These are phyloP conservation scores for Phytophthora cryptogea DNA, from an alignment of 352 stramenopile genomes.

Conservation along the genomic window DNA sequence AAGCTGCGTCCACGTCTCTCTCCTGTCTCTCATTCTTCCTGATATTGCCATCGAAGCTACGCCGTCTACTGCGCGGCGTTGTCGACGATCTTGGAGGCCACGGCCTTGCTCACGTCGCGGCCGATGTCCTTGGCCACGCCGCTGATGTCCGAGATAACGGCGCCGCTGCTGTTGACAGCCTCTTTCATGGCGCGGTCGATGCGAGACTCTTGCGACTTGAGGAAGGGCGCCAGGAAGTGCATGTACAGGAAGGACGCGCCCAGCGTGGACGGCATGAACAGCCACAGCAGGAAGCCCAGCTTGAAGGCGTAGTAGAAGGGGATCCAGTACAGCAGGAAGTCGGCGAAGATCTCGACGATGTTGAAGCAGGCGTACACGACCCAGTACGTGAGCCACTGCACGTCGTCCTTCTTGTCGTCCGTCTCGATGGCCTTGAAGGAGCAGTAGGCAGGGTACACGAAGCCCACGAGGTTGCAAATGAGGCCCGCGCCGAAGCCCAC, in stretches of 20 bases:
- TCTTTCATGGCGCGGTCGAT: slow-evolving; percentile 89
- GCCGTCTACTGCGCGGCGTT: slow-evolving; percentile 32
- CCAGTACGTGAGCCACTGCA: slow-evolving; percentile 97
- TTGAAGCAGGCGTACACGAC: slow-evolving; percentile 98
- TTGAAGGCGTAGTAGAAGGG: slow-evolving; percentile 99
- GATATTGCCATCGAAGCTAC: neutral
- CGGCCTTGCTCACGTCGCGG: slow-evolving; percentile 73
- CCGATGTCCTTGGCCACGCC: slow-evolving; percentile 77
- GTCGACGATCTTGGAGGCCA: slow-evolving; percentile 81
- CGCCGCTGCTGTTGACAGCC: slow-evolving; percentile 70
- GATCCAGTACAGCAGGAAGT: slow-evolving; percentile 97
- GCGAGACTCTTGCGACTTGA: slow-evolving; percentile 81
- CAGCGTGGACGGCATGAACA: slow-evolving; percentile 96
- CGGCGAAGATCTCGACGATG: slow-evolving; percentile 96
- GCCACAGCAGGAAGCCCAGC: slow-evolving; percentile 96
- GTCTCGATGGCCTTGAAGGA: slow-evolving; percentile 90
- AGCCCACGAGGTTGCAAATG: slow-evolving; percentile 85
- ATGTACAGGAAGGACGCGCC: slow-evolving; percentile 96
- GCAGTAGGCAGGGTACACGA: slow-evolving; percentile 81
- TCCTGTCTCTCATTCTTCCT: slow-evolving; percentile 4
- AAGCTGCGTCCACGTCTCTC: slow-evolving; percentile 11
- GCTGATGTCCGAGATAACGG: slow-evolving; percentile 82
- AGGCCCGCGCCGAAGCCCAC: slow-evolving; percentile 86
- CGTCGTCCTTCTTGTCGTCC: slow-evolving; percentile 78
- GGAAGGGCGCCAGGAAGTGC: slow-evolving; percentile 90